These are phyloP conservation scores for Arthrinium phaeospermum DNA, from an alignment of 2,329 filamentous ascomycete genomes.

Conservation along the genomic window DNA sequence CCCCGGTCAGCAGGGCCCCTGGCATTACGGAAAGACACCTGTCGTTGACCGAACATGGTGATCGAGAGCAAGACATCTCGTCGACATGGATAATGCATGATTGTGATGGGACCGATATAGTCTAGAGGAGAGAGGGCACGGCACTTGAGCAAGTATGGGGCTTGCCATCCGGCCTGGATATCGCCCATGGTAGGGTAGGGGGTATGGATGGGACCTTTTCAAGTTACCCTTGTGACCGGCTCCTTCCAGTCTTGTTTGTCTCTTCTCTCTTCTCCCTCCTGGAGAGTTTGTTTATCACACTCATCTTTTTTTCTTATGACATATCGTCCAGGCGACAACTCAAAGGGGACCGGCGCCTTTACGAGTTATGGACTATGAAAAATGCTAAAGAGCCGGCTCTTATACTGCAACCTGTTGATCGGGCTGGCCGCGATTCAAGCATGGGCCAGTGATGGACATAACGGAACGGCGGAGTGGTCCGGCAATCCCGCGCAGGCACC, in stretches of 20 bases:
- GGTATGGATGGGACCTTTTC: neutral
- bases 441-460: slow-evolving; percentile 29
- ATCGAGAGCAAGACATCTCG: neutral
- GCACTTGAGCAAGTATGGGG: neutral
- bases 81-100: neutral
- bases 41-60: neutral
- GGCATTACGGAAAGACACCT: neutral
- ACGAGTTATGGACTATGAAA: slow-evolving; percentile 37
- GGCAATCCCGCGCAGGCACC: slow-evolving; percentile 16
- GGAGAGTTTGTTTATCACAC: slow-evolving; percentile 21
- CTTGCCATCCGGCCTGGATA: neutral
- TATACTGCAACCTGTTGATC: slow-evolving; percentile 36
- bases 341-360: slow-evolving; percentile 13
- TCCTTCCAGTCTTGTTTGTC: slow-evolving; percentile 4
- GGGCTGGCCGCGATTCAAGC: slow-evolving; percentile 37
- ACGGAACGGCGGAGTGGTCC: neutral
- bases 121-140: neutral
- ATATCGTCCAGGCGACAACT: slow-evolving; percentile 32
- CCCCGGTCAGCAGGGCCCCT: slow-evolving; percentile 17
- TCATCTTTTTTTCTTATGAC: slow-evolving; percentile 27
- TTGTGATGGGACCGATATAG: slow-evolving; percentile 3
- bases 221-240: neutral
- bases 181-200: neutral
- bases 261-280: slow-evolving; percentile 23
- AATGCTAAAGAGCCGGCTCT: slow-evolving; percentile 40